A percentile compares a stretch with the other conserved stretches of the same genome.
Conservation (phyloP, 2,329 filamentous ascomycete genomes). For the Colletotrichum acutatum region DNA sequence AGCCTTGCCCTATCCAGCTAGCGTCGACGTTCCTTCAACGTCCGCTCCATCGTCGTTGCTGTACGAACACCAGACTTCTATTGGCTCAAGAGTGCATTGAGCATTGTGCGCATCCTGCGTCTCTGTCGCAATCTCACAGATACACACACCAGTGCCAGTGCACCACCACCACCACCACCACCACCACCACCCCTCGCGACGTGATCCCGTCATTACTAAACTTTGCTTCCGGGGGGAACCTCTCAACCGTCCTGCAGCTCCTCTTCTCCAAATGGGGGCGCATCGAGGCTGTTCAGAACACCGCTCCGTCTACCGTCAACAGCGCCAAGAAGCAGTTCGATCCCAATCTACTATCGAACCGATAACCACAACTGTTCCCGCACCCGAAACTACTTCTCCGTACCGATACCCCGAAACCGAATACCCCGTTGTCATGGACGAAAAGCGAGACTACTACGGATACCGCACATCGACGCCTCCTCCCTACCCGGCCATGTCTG, state of each 20-base stretch:
- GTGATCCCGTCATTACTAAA: slow-evolving; percentile 20
- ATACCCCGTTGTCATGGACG: slow-evolving; percentile 28
- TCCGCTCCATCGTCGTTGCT: neutral
- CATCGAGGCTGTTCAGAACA: slow-evolving; percentile 17
- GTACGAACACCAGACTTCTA: neutral
- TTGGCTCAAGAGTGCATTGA: neutral
- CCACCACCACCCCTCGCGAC: slow-evolving; percentile 16
- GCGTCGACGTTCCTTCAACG: slow-evolving; percentile 13
- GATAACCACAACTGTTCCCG: neutral
- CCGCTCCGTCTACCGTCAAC: slow-evolving; percentile 8
- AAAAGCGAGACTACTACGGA: slow-evolving; percentile 28
- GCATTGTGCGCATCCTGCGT: slow-evolving; percentile 5
- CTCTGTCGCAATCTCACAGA: slow-evolving; percentile 28
- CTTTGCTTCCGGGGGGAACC: slow-evolving; percentile 1
- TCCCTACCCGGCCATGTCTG: slow-evolving; percentile 11
- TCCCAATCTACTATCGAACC: neutral
- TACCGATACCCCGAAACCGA: slow-evolving; percentile 11
- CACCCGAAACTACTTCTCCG: neutral
- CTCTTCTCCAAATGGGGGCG: slow-evolving; percentile 14
- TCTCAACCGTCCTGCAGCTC: neutral
- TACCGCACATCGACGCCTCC: neutral
- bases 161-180: too few relatives aligned
- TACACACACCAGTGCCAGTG: neutral
- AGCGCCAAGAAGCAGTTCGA: neutral
- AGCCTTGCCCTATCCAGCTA: slow-evolving; percentile 12